A percentile compares a stretch with the other conserved stretches of the same genome.
Evolutionary conservation across 371 early-diverging fungal genomes (phyloP).

Genomic region (Nosema bombycis): DNA sequence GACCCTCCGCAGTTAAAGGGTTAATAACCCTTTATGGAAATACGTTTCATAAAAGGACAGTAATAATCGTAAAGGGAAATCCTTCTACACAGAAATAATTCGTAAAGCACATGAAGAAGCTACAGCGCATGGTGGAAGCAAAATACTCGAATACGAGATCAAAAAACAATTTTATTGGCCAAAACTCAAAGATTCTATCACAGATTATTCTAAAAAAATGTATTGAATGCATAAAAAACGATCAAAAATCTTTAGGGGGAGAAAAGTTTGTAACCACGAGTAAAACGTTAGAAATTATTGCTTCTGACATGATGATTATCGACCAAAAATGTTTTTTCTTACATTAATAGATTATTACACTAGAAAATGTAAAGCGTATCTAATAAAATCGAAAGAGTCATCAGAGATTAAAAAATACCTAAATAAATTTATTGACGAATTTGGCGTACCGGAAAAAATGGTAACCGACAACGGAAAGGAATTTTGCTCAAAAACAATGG

Average conservation of each 20-base stretch:
- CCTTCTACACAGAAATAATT: too few species aligned
- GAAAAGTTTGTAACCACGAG: background rate
- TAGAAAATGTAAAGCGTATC: background rate
- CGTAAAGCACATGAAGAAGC: background rate
- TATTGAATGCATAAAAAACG: background rate
- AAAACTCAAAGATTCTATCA: background rate
- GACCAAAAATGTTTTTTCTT: background rate
- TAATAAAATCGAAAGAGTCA: background rate
- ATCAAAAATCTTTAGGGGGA: background rate
- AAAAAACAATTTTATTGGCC: background rate
- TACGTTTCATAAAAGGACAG: too few species aligned
- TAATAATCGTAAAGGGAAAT: too few species aligned
- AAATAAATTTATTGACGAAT: background rate
- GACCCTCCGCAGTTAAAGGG: too few species aligned
- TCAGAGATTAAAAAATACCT: background rate
- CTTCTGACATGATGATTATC: background rate
- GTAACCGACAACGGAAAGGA: slow-evolving; percentile 12
- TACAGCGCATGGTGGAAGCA: background rate
- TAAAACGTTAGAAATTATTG: background rate
- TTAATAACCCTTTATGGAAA: too few species aligned
- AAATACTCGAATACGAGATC: background rate
- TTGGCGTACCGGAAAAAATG: slow-evolving; percentile 13
- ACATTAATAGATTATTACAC: background rate
- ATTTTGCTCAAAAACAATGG: background rate
- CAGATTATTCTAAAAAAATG: background rate